Evolutionary conservation across 1,284 basidiomycete species (phyloP), one percentile per base, ranked within the genome.

Genomic region (Ganoderma sinense): DNA sequence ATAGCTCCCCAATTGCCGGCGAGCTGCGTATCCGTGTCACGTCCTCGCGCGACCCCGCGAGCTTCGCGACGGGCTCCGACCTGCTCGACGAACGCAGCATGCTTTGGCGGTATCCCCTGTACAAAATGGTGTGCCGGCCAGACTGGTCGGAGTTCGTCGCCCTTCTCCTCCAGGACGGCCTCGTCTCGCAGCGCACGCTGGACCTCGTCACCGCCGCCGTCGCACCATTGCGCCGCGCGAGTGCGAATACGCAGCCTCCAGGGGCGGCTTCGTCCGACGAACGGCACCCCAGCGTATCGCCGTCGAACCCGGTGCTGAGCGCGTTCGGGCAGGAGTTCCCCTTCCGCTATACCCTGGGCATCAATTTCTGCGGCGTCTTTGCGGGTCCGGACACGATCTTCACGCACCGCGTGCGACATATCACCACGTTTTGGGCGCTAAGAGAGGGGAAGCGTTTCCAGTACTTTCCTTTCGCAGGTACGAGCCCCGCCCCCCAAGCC

Each of bases 141-240:
- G 20, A 20, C 11, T 31, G 33, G 16, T 4, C 4, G 26, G 23
- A 31, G 10, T 10, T 58, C 29, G 2, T 26, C 23, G 14, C 56
- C 2, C 56, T 58, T 14, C 56, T 58, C 20, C 33, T 58, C 56
- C 56, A 58, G 33, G 56, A 58, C 20, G 56, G 56, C 18, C 56
- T 58, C 7, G 33, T 58, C 2, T 36, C 56, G 31, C 56, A 33
- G 13, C 56, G 13, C 18, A 33, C 33, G 3, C 8, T 39, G 7
- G 56, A 58, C 33, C 4, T 8, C 56, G 20, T 11, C 7, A 36
- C 5, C 6, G 53, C 16, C 13, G 53, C 26, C 14, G 20, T 13
- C 33, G 26, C 29, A 13, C 7, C 20, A 6, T 10, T 29, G 7
- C 7, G 3, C 33, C 33, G 7, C 33, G 7, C 33, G 33, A 33